These are phyloP conservation scores for Comarum palustre DNA, from an alignment of 306 rosid genomes.

Conservation along the genomic window DNA sequence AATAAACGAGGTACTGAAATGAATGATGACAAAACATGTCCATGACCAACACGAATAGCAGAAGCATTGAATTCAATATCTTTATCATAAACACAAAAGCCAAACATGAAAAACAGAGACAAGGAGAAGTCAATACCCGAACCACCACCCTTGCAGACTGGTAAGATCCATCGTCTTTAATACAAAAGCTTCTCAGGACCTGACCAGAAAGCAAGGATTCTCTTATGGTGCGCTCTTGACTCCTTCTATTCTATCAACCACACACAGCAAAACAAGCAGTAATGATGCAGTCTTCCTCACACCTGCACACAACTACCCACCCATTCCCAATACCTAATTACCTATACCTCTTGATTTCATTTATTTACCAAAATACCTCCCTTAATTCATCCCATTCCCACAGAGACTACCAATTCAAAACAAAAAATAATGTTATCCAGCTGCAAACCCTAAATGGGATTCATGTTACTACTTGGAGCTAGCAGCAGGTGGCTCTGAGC, in stretches of 20 bases:
- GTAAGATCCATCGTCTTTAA: constrained; percentile 31
- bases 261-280: not conserved
- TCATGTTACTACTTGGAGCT: constrained; percentile 30
- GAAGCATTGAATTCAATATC: constrained; percentile 28
- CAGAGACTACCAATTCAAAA: too few relatives aligned
- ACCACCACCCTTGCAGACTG: constrained; percentile 72
- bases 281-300: constrained; percentile 17
- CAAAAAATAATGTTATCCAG: not conserved
- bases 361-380: constrained; percentile 24
- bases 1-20: too few relatives aligned
- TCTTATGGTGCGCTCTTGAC: constrained; percentile 99
- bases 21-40: not conserved
- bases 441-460: not conserved
- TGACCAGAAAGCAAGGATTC: constrained; percentile 50
- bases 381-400: too few relatives aligned
- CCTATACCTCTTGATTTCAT: constrained; percentile 7
- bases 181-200: constrained; percentile 19
- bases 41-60: constrained; percentile 1
- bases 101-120: constrained; percentile 24
- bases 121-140: constrained; percentile 99
- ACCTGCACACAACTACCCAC: constrained; percentile 25
- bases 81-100: constrained; percentile 25
- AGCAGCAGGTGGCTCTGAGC: constrained; percentile 33
- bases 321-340: not conserved
- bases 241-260: constrained; percentile 43